Conservation (phyloP, 2,329 filamentous ascomycete species). For the Talaromyces piceae region DNA sequence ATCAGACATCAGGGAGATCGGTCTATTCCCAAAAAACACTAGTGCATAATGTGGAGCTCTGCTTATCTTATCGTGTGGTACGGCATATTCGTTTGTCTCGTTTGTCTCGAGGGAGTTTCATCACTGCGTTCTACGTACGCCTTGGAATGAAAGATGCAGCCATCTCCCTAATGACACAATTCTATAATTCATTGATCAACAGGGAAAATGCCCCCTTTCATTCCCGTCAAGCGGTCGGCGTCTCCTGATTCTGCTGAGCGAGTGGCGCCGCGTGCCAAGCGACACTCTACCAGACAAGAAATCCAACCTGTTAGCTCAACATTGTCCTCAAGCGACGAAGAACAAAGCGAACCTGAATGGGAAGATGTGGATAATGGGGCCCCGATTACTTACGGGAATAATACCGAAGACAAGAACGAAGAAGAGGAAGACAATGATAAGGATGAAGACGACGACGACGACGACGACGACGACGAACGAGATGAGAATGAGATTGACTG, state of each 20-base stretch:
- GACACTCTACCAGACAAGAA: slow-evolving; percentile 21
- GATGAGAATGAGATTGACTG: slow-evolving; percentile 51
- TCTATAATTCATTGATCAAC: background rate
- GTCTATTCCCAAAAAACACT: no score
- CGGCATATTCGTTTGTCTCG: background rate
- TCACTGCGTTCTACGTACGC: background rate
- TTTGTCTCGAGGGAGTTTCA: background rate
- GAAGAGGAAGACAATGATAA: slow-evolving; percentile 24
- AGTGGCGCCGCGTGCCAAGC: slow-evolving; percentile 26
- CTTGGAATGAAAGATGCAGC: background rate
- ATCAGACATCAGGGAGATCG: no score
- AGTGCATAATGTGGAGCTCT: background rate
- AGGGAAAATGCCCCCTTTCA: slow-evolving; percentile 38
- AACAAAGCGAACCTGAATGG: slow-evolving; percentile 13
- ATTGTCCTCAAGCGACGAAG: slow-evolving; percentile 32
- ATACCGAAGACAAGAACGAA: slow-evolving; percentile 40
- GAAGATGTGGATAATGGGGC: slow-evolving; percentile 3
- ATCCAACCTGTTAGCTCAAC: slow-evolving; percentile 19
- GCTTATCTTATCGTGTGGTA: background rate
- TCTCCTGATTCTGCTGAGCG: slow-evolving; percentile 26
- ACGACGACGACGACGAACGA: slow-evolving; percentile 31
- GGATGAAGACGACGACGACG: slow-evolving; percentile 27
- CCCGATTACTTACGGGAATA: background rate
- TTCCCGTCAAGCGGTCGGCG: slow-evolving; percentile 35
- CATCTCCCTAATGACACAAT: background rate